These are phyloP conservation scores for Russula abietina DNA, from an alignment of 768 basidiomycete genomes.

Conservation along the genomic window DNA sequence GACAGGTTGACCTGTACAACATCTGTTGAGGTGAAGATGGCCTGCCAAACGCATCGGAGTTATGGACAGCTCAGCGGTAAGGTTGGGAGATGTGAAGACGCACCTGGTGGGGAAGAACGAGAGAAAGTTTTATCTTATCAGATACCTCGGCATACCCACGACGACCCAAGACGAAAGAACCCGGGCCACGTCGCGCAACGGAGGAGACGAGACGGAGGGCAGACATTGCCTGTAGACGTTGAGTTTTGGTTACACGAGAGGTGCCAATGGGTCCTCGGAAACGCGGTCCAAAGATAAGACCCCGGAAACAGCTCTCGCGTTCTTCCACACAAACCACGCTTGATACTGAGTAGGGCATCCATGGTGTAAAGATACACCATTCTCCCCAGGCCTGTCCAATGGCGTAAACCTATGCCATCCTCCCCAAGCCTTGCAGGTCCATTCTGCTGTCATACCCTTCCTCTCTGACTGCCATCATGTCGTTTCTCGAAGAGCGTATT, in stretches of 20 bases:
- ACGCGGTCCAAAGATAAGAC: neutral
- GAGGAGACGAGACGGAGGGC: conserved; percentile 65
- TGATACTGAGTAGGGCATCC: too few species aligned
- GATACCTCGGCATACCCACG: conserved; percentile 90
- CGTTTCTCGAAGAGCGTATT: neutral
- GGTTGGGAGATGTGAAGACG: conserved; percentile 21
- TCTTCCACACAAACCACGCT: too few species aligned
- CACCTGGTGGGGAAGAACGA: conserved; percentile 95
- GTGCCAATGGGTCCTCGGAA: conserved; percentile 2
- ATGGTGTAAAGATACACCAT: too few species aligned
- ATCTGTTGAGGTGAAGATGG: conserved; percentile 85
- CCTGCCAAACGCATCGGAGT: conserved; percentile 39
- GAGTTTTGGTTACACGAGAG: neutral
- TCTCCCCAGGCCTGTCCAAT: too few species aligned
- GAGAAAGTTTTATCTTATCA: conserved; percentile 87
- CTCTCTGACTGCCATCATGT: neutral
- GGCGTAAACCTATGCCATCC: too few species aligned
- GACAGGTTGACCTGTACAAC: conserved; percentile 95
- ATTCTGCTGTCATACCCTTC: too few species aligned
- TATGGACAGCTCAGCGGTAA: conserved; percentile 10
- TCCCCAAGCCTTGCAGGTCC: too few species aligned
- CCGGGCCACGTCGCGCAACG: conserved; percentile 54
- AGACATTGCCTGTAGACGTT: conserved; percentile 50
- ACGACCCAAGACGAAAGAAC: conserved; percentile 46
- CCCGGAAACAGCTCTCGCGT: neutral